Conservation (phyloP, 257 asterid species). For the Primulina tabacum region DNA sequence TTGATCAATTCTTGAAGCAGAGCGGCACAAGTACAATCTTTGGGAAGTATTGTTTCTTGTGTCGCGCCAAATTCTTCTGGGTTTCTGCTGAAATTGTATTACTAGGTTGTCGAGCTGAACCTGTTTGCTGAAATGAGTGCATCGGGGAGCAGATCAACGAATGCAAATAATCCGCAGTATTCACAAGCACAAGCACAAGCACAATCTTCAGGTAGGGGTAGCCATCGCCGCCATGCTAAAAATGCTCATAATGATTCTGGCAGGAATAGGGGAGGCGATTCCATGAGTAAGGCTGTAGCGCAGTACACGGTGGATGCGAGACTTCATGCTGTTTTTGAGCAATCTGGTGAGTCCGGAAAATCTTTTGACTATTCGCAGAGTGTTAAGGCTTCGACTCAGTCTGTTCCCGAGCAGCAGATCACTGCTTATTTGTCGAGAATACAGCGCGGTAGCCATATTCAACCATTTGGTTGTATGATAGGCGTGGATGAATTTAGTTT, state of each 20-base stretch:
- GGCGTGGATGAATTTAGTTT: conserved; percentile 61
- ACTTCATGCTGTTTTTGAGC: conserved; percentile 84
- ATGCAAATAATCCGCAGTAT: too few species aligned
- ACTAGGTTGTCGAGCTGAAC: too few species aligned
- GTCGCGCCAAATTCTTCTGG: too few species aligned
- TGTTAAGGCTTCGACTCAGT: conserved; percentile 36
- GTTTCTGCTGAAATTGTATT: too few species aligned
- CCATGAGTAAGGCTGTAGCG: conserved; percentile 63
- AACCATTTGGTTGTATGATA: conserved; percentile 81
- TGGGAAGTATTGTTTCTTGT: too few species aligned
- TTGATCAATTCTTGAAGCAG: too few species aligned
- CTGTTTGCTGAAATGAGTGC: too few species aligned
- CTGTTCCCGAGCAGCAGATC: conserved; percentile 65
- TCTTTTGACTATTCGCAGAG: conserved; percentile 75
- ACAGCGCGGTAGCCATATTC: conserved; percentile 79
- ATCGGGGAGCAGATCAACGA: too few species aligned
- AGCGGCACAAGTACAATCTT: too few species aligned
- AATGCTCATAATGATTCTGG: conserved; percentile 12
- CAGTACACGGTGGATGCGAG: conserved; percentile 81
- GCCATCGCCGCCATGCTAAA: too few species aligned
- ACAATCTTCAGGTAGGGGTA: too few species aligned
- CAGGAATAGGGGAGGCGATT: conserved; percentile 31
- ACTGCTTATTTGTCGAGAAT: conserved; percentile 66
- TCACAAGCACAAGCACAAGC: too few species aligned
- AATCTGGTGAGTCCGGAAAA: conserved; percentile 74